phyloP scores from a whole-genome alignment of 495 filamentous ascomycete species.

The Aspergillus incahuasiensis region DNA sequence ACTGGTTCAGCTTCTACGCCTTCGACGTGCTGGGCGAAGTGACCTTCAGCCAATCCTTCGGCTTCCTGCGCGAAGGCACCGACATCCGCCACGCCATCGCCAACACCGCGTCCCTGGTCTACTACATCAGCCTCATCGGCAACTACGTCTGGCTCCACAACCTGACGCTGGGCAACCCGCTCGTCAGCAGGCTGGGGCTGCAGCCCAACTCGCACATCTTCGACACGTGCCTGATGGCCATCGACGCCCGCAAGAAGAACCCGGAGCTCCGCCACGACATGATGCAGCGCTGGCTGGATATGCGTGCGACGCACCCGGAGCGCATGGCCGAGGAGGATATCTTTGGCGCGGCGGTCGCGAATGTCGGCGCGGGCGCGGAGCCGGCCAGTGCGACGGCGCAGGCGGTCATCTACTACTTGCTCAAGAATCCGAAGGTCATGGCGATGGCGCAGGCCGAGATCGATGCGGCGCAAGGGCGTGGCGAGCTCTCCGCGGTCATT shows the following conservation, averaged over 20 bases:
- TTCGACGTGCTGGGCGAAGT: slow-evolving; percentile 44
- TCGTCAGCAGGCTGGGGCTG: slow-evolving; percentile 35
- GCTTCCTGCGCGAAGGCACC: slow-evolving; percentile 35
- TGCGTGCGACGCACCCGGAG: slow-evolving; percentile 32
- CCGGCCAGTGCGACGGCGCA: slow-evolving; percentile 38
- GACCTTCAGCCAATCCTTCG: slow-evolving; percentile 38
- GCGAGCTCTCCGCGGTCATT: slow-evolving; percentile 23
- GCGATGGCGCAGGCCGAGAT: slow-evolving; percentile 32
- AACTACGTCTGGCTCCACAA: slow-evolving; percentile 37
- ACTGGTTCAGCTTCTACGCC: slow-evolving; percentile 46
- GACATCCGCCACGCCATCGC: slow-evolving; percentile 42
- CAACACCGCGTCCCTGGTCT: slow-evolving; percentile 32
- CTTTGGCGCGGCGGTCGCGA: slow-evolving; percentile 32
- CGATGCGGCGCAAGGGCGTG: slow-evolving; percentile 23
- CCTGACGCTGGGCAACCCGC: slow-evolving; percentile 36
- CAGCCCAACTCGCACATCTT: slow-evolving; percentile 40
- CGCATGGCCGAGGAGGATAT: slow-evolving; percentile 39
- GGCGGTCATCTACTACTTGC: slow-evolving; percentile 33
- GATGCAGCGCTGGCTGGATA: slow-evolving; percentile 41
- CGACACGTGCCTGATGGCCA: slow-evolving; percentile 35
- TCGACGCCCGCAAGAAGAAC: slow-evolving; percentile 36
- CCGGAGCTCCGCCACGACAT: slow-evolving; percentile 36
- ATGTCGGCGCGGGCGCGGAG: slow-evolving; percentile 42
- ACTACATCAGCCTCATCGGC: slow-evolving; percentile 35
- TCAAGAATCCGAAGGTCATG: slow-evolving; percentile 29